Conservation (phyloP, 768 basidiomycete species). For the Kwoniella sp. region DNA sequence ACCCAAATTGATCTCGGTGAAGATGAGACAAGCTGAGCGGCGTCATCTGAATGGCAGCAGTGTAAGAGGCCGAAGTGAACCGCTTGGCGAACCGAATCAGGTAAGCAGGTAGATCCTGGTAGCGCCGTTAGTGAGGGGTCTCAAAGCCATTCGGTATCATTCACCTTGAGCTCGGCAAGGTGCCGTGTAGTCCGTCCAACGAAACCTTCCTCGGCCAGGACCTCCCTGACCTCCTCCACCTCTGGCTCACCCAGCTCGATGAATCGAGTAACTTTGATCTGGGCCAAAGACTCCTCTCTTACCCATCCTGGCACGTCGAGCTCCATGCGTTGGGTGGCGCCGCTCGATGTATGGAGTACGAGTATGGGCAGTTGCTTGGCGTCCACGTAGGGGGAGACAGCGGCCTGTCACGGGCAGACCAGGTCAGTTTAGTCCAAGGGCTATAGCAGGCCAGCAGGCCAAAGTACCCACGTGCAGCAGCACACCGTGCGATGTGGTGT, state of each 20-base stretch:
- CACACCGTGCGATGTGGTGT: constrained; percentile 63
- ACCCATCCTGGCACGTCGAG: constrained; percentile 63
- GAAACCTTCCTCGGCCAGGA: constrained; percentile 44
- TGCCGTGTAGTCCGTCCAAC: constrained; percentile 37
- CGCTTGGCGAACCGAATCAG: constrained; percentile 63
- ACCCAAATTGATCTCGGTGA: constrained; percentile 73
- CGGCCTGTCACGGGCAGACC: constrained; percentile 15
- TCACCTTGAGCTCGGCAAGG: constrained; percentile 41
- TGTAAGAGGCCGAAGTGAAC: constrained; percentile 55
- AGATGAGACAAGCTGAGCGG: constrained; percentile 52
- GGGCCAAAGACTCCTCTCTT: constrained; percentile 72
- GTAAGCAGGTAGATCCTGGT: constrained; percentile 68
- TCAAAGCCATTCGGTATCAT: constrained; percentile 4
- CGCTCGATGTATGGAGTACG: constrained; percentile 65
- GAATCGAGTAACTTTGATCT: constrained; percentile 62
- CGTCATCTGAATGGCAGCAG: constrained; percentile 33
- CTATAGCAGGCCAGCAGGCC: too few species aligned
- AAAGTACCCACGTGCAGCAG: constrained; percentile 61
- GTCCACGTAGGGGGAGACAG: constrained; percentile 15
- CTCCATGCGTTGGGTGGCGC: constrained; percentile 71
- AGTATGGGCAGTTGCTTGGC: constrained; percentile 22
- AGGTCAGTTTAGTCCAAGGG: not conserved
- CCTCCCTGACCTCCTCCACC: constrained; percentile 43
- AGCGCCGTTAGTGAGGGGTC: not conserved
- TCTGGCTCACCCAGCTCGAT: constrained; percentile 70